A percentile compares a stretch with the other conserved stretches of the same genome.
These are phyloP conservation scores for Rostrohypoxylon terebratum DNA, from an alignment of 495 filamentous ascomycete species.

Conservation along the genomic window DNA sequence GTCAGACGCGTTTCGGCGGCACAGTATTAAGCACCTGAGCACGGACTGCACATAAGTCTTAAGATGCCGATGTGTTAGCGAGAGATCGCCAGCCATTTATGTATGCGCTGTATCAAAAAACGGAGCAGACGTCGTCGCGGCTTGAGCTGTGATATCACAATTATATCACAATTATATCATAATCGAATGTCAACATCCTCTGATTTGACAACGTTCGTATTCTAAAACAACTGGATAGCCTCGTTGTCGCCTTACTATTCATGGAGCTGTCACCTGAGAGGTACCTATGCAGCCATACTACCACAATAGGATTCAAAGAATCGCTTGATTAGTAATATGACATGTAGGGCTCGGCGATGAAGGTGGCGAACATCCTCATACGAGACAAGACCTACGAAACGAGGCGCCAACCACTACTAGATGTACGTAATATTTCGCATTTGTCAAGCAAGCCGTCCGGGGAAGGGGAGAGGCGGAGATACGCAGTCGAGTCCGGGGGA, in stretches of 20 bases:
- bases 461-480: constrained; percentile 9
- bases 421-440: constrained; percentile 25
- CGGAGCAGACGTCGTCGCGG: constrained; percentile 11
- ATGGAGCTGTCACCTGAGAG: background rate
- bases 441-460: constrained; percentile 12
- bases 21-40: background rate
- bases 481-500: constrained; percentile 1
- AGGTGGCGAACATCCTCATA: constrained; percentile 2
- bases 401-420: background rate
- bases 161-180: constrained; percentile 22
- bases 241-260: constrained; percentile 4
- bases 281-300: too few species aligned
- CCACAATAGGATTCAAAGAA: too few species aligned
- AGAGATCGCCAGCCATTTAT: constrained; percentile 7
- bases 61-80: constrained; percentile 2
- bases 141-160: constrained; percentile 11
- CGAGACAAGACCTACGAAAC: constrained; percentile 8
- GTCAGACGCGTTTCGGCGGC: background rate
- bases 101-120: constrained; percentile 17
- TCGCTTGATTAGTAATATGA: background rate
- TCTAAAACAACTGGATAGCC: constrained; percentile 16
- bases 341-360: background rate
- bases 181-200: constrained; percentile 6
- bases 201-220: background rate
- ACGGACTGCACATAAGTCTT: background rate